These are phyloP conservation scores for Solanum hybrid DNA, from an alignment of 305 asterid species.

Conservation along the genomic window DNA sequence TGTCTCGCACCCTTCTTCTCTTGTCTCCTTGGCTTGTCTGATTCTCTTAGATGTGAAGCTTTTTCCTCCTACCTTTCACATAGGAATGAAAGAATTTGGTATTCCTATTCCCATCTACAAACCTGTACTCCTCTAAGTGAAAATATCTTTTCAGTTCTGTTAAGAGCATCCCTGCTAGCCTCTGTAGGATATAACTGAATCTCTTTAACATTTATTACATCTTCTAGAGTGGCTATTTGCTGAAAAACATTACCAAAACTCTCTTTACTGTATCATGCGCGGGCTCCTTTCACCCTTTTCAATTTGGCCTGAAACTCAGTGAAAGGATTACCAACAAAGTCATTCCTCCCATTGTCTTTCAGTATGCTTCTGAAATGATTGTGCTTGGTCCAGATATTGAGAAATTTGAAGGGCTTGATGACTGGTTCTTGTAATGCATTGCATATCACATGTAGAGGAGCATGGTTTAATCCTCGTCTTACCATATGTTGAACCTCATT, in stretches of 20 bases:
- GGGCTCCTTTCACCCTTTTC: background rate
- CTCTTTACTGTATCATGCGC: background rate
- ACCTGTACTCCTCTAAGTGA: background rate
- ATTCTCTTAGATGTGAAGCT: background rate
- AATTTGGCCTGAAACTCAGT: background rate
- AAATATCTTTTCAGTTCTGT: background rate
- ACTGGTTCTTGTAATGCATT: background rate
- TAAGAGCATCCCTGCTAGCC: background rate
- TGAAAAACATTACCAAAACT: background rate
- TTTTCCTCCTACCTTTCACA: background rate
- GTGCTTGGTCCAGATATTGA: background rate
- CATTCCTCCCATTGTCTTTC: background rate
- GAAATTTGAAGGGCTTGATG: background rate
- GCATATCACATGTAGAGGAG: background rate
- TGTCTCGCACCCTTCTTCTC: no score
- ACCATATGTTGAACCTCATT: background rate
- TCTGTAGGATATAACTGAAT: background rate
- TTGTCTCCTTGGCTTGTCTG: background rate
- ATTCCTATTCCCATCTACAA: background rate
- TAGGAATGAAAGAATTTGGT: background rate
- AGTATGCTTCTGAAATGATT: background rate
- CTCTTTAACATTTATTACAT: background rate
- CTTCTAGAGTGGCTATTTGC: background rate
- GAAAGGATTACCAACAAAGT: background rate
- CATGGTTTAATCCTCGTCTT: background rate